Evolutionary conservation across 176 grass and related monocot species (phyloP), one percentile per base, ranked within the genome.

Genomic region (Rhynchospora breviuscula): DNA sequence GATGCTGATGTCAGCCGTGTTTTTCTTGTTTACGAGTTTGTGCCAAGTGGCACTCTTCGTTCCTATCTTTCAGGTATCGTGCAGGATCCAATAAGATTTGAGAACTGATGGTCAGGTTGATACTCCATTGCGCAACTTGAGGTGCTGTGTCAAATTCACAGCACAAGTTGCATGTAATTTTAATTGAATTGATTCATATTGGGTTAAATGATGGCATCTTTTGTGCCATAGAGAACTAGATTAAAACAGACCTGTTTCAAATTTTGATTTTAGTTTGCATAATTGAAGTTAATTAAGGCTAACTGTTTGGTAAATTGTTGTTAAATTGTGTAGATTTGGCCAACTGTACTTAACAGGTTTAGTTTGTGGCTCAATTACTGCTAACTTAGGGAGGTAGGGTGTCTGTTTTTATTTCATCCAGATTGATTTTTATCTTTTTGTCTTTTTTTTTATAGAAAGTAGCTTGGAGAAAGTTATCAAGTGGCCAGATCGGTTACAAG

Each of bases 11-110:
- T 94, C 31, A 94, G 88, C 77, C 86, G 90, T 62, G 89, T 98
- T 87, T 98, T 98, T 73, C 92, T 98, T 88, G 87, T 98, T 66
- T 98, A 98, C 78, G 95, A 98, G 84, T 93, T 90, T 86, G 76
- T 93, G 59, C 83, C 92, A 82, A 88, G 86, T 29, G 84, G 86
- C 83, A 88, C 88, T 83, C 86, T 98, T 43, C 78, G 77, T 86
- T 86, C 74, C 67, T 83, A 91, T 90, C 87, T 98, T 84, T 98
- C 89, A 86, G 95, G 95, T 98, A 92, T 68, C 65, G 13, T 71
- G 67, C 40, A 71, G 67, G 14, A 47, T 71, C 18, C 67, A 71
- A 47, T 47, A 71, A 47, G 43, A 71, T 71, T 47, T 11, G 3
- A 71, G 18, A 47, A 47, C 43, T 47, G 18, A 71, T 71, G 67